Evolutionary conservation across 106 monocot species (phyloP).

Genomic region (Dendrobium catenatum): DNA sequence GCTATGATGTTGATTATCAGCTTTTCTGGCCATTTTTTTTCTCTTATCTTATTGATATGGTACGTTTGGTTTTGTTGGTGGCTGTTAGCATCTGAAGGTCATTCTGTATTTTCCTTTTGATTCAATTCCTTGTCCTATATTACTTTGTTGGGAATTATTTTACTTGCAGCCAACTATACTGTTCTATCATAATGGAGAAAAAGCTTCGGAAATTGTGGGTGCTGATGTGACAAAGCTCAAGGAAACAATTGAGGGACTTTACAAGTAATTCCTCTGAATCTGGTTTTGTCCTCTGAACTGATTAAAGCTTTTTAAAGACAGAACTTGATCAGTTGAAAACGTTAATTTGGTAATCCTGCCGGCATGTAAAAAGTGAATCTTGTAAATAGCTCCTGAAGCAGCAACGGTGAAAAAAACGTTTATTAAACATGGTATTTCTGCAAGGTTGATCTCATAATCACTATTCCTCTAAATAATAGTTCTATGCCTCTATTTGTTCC

Average conservation of each 20-base stretch:
- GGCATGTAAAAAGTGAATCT: background rate
- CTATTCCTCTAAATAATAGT: too few species aligned
- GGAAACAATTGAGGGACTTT: conserved; percentile 17
- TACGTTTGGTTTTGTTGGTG: background rate
- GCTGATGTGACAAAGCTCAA: conserved; percentile 14
- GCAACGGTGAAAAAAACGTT: too few species aligned
- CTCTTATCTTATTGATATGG: background rate
- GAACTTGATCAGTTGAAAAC: background rate
- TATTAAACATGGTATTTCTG: too few species aligned
- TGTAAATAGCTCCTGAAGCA: background rate
- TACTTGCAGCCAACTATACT: conserved; percentile 21
- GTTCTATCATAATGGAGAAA: conserved; percentile 22
- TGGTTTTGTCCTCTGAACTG: background rate
- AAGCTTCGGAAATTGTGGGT: conserved; percentile 23
- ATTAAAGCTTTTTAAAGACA: background rate
- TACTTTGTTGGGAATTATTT: background rate
- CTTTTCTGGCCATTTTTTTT: background rate
- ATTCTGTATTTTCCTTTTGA: background rate
- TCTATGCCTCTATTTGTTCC: too few species aligned
- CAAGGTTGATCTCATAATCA: too few species aligned
- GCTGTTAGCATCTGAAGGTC: background rate
- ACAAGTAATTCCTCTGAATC: conserved; percentile 15
- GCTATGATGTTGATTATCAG: too few species aligned
- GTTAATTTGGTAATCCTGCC: background rate
- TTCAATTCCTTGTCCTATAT: background rate